These are phyloP conservation scores for Prunus mira DNA, from an alignment of 306 rosid species.

Conservation along the genomic window DNA sequence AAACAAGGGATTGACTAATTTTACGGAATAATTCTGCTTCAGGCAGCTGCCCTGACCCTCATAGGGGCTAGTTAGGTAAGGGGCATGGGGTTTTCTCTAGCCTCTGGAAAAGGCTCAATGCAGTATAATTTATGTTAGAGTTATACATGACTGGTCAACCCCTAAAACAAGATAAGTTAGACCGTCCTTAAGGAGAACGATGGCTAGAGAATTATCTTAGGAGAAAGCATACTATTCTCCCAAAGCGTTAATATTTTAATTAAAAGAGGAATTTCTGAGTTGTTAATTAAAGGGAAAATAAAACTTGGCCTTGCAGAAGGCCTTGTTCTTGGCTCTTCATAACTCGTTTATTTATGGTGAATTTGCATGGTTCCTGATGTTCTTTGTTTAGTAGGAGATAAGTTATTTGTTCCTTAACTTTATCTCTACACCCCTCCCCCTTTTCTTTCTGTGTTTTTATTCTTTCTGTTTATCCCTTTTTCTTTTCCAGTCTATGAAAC, in stretches of 20 bases:
- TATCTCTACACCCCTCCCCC: conserved; percentile 13
- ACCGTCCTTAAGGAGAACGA: not conserved
- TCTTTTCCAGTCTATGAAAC: conserved; percentile 81
- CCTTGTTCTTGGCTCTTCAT: not conserved
- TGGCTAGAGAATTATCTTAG: not conserved
- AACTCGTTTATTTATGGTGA: not conserved
- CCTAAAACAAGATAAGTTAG: not conserved
- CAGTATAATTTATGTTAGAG: not conserved
- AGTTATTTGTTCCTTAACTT: not conserved
- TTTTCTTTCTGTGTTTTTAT: not conserved
- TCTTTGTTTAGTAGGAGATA: not conserved
- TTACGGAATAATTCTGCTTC: not conserved
- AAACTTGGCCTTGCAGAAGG: not conserved
- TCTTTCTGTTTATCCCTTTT: conserved; percentile 3
- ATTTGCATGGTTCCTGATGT: not conserved
- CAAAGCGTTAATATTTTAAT: not conserved
- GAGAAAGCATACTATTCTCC: not conserved
- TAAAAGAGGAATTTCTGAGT: not conserved
- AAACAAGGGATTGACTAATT: not conserved
- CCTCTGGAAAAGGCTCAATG: not conserved
- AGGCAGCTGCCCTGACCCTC: not conserved
- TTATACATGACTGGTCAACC: not conserved
- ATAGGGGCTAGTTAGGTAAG: not conserved
- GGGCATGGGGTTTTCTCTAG: not conserved
- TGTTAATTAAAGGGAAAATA: not conserved